These are phyloP conservation scores for Zopfia rhizophila DNA, from an alignment of 2,329 filamentous ascomycete genomes.

Conservation along the genomic window DNA sequence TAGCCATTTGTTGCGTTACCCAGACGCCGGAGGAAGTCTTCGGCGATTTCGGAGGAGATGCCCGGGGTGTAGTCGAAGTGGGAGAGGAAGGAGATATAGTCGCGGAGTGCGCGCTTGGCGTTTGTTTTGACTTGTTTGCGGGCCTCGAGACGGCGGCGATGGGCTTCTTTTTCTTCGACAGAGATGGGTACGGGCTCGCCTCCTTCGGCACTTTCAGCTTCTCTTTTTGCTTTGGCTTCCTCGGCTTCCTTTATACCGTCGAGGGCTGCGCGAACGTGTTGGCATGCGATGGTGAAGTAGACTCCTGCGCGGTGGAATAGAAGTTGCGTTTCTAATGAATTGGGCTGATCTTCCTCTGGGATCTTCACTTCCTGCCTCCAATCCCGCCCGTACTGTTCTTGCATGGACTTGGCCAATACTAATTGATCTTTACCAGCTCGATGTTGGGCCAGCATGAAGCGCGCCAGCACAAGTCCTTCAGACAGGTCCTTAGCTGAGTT, in stretches of 20 bases:
- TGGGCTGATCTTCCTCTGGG: constrained; percentile 74
- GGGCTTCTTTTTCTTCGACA: constrained; percentile 59
- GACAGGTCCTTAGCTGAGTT: constrained; percentile 78
- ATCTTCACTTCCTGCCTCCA: constrained; percentile 64
- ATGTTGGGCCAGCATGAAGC: constrained; percentile 65
- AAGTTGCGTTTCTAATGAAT: constrained; percentile 77
- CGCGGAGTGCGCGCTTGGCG: constrained; percentile 79
- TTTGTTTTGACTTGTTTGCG: constrained; percentile 77
- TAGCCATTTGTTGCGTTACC: constrained; percentile 32
- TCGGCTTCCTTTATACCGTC: constrained; percentile 56
- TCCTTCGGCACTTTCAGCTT: constrained; percentile 36
- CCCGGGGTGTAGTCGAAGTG: constrained; percentile 83
- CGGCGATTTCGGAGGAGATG: constrained; percentile 68
- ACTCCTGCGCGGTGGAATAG: constrained; percentile 79
- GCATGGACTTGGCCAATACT: constrained; percentile 61
- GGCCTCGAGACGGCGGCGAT: constrained; percentile 64
- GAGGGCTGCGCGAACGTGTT: constrained; percentile 69
- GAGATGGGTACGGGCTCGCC: constrained; percentile 48
- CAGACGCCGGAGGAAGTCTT: constrained; percentile 59
- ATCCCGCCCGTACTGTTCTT: constrained; percentile 52
- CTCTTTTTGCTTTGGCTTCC: constrained; percentile 41
- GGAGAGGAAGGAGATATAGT: constrained; percentile 77
- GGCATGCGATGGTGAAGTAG: constrained; percentile 77
- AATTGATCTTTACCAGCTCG: constrained; percentile 61
- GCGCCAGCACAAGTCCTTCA: constrained; percentile 67